Conservation (phyloP, 2,329 filamentous ascomycete species). For the Penicillium corylophilum region DNA sequence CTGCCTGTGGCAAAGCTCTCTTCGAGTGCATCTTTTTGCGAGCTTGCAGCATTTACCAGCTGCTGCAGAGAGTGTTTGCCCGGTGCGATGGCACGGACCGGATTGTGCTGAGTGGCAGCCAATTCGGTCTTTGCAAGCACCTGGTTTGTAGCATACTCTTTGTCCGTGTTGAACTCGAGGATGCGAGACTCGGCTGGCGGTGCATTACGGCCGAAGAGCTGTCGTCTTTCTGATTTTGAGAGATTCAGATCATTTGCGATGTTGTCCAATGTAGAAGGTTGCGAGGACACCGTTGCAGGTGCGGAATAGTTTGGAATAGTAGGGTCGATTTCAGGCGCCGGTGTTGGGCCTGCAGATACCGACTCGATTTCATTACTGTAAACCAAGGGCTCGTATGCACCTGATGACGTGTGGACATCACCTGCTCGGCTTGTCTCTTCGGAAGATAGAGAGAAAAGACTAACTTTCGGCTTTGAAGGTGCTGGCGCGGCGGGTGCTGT, state of each 20-base stretch:
- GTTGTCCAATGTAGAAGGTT: slow-evolving; percentile 54
- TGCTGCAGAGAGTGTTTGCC: slow-evolving; percentile 89
- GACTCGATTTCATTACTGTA: slow-evolving; percentile 33
- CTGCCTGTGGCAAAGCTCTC: slow-evolving; percentile 84
- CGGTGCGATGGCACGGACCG: slow-evolving; percentile 76
- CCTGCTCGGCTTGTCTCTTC: slow-evolving; percentile 22
- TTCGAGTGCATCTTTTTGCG: slow-evolving; percentile 82
- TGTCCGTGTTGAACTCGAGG: slow-evolving; percentile 84
- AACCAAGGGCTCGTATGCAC: slow-evolving; percentile 42
- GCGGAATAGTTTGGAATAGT: slow-evolving; percentile 8
- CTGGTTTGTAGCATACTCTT: slow-evolving; percentile 85
- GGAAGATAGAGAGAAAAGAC: slow-evolving; percentile 43
- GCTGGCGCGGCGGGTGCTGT: slow-evolving; percentile 19
- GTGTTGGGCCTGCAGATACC: slow-evolving; percentile 18
- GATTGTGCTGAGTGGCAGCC: slow-evolving; percentile 65
- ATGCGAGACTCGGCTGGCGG: slow-evolving; percentile 61
- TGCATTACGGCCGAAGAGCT: slow-evolving; percentile 73
- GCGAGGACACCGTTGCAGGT: slow-evolving; percentile 11
- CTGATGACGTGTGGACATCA: slow-evolving; percentile 8
- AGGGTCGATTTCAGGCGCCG: slow-evolving; percentile 8
- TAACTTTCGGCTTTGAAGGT: slow-evolving; percentile 44
- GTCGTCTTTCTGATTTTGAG: slow-evolving; percentile 71
- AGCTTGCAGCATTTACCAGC: slow-evolving; percentile 77
- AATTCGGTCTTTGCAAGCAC: slow-evolving; percentile 59
- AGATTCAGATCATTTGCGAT: slow-evolving; percentile 79